Evolutionary conservation across 2,329 filamentous ascomycete species (phyloP).

Genomic region (Penicillium corylophilum): DNA sequence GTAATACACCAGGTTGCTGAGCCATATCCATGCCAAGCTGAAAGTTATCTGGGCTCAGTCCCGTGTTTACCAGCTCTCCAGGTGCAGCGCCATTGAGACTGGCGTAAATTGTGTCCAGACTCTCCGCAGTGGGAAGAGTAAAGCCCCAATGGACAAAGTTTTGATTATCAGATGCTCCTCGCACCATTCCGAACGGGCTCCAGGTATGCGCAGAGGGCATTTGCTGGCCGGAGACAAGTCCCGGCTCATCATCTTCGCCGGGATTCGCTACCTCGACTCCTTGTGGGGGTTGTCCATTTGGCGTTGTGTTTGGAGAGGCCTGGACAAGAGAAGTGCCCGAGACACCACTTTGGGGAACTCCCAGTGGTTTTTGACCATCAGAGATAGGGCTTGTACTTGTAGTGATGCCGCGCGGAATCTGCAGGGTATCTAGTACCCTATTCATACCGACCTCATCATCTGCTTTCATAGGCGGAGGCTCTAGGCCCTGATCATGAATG

Average conservation of each 20-base stretch:
- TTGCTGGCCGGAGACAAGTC: constrained; percentile 10
- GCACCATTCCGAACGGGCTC: constrained; percentile 24
- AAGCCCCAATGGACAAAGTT: constrained; percentile 34
- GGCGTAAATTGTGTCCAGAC: constrained; percentile 35
- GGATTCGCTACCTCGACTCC: constrained; percentile 1
- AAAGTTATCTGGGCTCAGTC: constrained; percentile 27
- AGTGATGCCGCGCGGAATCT: constrained; percentile 29
- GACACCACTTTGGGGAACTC: not conserved
- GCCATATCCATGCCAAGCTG: constrained; percentile 28
- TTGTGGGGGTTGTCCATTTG: constrained; percentile 10
- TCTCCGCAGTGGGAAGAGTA: constrained; percentile 38
- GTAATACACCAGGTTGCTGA: constrained; percentile 24
- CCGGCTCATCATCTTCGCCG: constrained; percentile 13
- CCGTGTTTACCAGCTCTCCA: constrained; percentile 20
- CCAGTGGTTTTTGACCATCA: not conserved
- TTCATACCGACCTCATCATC: constrained; percentile 40
- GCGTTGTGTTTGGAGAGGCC: constrained; percentile 11
- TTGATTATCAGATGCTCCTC: constrained; percentile 21
- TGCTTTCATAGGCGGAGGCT: constrained; percentile 40
- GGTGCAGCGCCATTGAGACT: constrained; percentile 26
- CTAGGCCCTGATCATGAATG: constrained; percentile 42
- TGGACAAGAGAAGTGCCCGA: constrained; percentile 10
- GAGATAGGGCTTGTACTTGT: constrained; percentile 8
- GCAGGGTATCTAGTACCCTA: constrained; percentile 39
- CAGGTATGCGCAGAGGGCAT: constrained; percentile 16